phyloP scores from a whole-genome alignment of 192 early-diverging fungal genomes.

The Linnemannia hyalina region DNA sequence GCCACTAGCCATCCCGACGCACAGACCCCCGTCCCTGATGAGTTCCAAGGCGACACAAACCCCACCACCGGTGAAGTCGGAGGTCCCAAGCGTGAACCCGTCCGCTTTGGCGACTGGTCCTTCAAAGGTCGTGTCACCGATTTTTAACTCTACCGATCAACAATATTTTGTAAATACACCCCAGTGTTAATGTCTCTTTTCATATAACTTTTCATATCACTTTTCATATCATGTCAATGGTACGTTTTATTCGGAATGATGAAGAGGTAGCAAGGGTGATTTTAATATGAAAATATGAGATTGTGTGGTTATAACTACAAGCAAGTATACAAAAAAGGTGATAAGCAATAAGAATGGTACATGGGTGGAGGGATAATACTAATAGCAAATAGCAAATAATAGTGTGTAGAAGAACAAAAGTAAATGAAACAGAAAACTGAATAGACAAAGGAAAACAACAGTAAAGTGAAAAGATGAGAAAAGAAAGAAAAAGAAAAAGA shows the following conservation, averaged over 20 bases:
- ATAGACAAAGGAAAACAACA: not conserved
- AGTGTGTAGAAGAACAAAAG: not conserved
- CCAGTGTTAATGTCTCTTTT: not conserved
- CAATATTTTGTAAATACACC: not conserved
- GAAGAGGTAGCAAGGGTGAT: not conserved
- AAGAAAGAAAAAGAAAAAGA: not conserved
- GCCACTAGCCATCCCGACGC: slow-evolving; percentile 63
- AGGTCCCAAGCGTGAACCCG: slow-evolving; percentile 87
- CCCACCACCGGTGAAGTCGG: slow-evolving; percentile 83
- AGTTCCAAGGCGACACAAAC: slow-evolving; percentile 84
- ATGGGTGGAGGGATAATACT: not conserved
- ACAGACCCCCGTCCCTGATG: slow-evolving; percentile 56
- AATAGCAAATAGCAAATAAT: not conserved
- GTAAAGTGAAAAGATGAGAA: not conserved
- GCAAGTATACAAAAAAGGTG: not conserved
- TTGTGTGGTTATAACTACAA: not conserved
- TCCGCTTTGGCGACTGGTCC: slow-evolving; percentile 87
- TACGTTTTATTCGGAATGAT: not conserved
- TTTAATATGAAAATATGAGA: not conserved
- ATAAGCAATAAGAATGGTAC: not conserved
- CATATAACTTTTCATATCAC: not conserved
- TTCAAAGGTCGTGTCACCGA: slow-evolving; percentile 74
- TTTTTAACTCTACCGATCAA: slow-evolving; percentile 53
- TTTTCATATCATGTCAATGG: not conserved
- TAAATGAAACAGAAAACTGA: not conserved